A percentile compares a stretch with the other conserved stretches of the same genome.
Conservation (phyloP, 1,139 yeast genomes). For the Magnusiomyces tetraspermus region DNA sequence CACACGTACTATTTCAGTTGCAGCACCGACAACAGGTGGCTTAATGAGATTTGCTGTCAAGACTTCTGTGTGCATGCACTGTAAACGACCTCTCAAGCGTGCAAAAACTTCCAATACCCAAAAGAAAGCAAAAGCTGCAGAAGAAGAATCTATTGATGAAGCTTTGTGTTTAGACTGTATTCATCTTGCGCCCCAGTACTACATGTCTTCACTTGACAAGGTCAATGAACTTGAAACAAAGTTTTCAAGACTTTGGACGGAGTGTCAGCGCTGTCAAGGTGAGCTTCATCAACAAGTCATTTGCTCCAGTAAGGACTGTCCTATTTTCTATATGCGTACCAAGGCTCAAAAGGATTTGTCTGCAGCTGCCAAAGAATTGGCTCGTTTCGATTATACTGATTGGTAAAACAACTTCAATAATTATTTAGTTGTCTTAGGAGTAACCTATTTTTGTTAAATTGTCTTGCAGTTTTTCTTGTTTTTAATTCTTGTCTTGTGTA, state of each 20-base stretch:
- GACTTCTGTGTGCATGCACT: slow-evolving; percentile 78
- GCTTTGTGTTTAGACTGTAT: slow-evolving; percentile 78
- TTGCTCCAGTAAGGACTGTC: slow-evolving; percentile 94
- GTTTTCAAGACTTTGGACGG: slow-evolving; percentile 91
- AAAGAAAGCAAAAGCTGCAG: neutral
- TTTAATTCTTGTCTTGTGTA: too few species aligned
- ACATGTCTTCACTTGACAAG: slow-evolving; percentile 67
- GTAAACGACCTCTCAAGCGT: slow-evolving; percentile 68
- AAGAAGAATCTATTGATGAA: slow-evolving; percentile 20
- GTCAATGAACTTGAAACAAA: slow-evolving; percentile 74
- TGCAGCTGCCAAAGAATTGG: slow-evolving; percentile 58
- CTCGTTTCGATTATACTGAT: slow-evolving; percentile 57
- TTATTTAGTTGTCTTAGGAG: too few species aligned
- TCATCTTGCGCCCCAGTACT: slow-evolving; percentile 63
- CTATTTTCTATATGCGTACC: slow-evolving; percentile 94
- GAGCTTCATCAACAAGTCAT: slow-evolving; percentile 90
- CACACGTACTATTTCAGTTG: slow-evolving; percentile 66
- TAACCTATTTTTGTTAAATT: neutral
- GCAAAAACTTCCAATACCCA: slow-evolving; percentile 20
- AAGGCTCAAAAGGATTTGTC: slow-evolving; percentile 84
- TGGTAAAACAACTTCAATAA: slow-evolving; percentile 35
- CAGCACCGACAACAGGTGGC: slow-evolving; percentile 61
- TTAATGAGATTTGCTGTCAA: slow-evolving; percentile 87
- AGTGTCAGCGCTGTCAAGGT: slow-evolving; percentile 96
- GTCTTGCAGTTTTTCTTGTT: neutral